Conservation (phyloP, 1,139 yeast genomes). For the Pichia sp. region DNA sequence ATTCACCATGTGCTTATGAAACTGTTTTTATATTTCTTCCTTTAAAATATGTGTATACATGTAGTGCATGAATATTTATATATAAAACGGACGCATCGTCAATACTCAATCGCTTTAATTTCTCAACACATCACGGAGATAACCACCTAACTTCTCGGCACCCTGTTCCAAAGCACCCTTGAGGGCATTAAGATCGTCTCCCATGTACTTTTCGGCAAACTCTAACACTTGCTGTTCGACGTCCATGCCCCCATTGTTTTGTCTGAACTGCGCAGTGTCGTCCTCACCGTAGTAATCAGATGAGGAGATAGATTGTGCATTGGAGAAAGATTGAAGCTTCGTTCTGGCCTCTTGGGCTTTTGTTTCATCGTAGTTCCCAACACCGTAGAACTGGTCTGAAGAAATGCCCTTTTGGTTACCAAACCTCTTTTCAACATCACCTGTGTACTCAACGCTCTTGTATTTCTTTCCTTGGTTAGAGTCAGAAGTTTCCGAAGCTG, state of each 20-base stretch:
- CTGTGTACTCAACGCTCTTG: slow-evolving; percentile 49
- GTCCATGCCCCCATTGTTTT: slow-evolving; percentile 31
- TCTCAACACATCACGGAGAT: slow-evolving; percentile 73
- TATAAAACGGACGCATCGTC: not conserved
- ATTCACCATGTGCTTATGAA: no score
- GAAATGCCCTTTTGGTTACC: slow-evolving; percentile 93
- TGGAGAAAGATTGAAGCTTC: slow-evolving; percentile 74
- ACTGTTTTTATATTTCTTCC: not conserved
- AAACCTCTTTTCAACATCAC: slow-evolving; percentile 70
- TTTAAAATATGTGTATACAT: not conserved
- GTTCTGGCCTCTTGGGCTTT: slow-evolving; percentile 75
- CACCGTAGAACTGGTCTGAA: slow-evolving; percentile 89
- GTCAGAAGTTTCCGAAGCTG: slow-evolving; percentile 32
- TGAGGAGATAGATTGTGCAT: slow-evolving; percentile 89
- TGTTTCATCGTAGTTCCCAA: slow-evolving; percentile 75
- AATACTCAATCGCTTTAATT: slow-evolving; percentile 10
- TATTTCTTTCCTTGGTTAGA: slow-evolving; percentile 36
- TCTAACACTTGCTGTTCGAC: slow-evolving; percentile 54
- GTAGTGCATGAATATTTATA: not conserved
- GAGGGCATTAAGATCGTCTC: slow-evolving; percentile 81
- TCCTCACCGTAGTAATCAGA: slow-evolving; percentile 91
- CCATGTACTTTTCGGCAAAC: slow-evolving; percentile 69
- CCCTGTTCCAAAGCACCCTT: slow-evolving; percentile 95
- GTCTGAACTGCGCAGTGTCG: slow-evolving; percentile 34
- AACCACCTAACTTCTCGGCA: slow-evolving; percentile 79